Conservation (phyloP, 1,284 basidiomycete genomes). For the Melampsora medusae region DNA sequence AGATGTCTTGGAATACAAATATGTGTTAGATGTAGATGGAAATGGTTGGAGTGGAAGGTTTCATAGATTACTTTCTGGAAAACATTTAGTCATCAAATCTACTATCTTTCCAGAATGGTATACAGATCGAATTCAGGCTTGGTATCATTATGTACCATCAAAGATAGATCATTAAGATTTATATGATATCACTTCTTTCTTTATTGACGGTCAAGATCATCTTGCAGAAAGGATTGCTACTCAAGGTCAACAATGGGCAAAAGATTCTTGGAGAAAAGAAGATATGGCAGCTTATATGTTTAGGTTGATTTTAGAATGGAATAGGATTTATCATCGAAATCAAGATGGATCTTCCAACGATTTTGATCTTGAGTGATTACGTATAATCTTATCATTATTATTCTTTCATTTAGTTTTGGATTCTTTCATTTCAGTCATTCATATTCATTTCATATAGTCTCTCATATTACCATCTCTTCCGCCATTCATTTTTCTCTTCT, state of each 20-base stretch:
- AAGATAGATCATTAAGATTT: slow-evolving; percentile 36
- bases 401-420: neutral
- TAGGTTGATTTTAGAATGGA: slow-evolving; percentile 38
- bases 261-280: slow-evolving; percentile 64
- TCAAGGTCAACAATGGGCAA: slow-evolving; percentile 64
- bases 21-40: slow-evolving; percentile 58
- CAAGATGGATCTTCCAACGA: neutral
- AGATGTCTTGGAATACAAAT: slow-evolving; percentile 8
- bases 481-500: no score
- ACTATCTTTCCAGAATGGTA: slow-evolving; percentile 43
- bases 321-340: slow-evolving; percentile 29
- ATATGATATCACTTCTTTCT: slow-evolving; percentile 29
- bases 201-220: slow-evolving; percentile 59
- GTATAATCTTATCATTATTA: neutral
- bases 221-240: slow-evolving; percentile 63
- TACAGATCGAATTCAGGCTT: slow-evolving; percentile 42
- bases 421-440: neutral
- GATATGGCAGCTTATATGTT: slow-evolving; percentile 58
- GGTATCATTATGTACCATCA: slow-evolving; percentile 39
- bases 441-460: no score
- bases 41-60: slow-evolving; percentile 58
- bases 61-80: slow-evolving; percentile 33
- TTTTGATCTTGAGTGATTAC: neutral
- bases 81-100: slow-evolving; percentile 19
- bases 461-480: no score